These are phyloP conservation scores for Yamadazyma olivae DNA, from an alignment of 805 yeast species.

Conservation along the genomic window DNA sequence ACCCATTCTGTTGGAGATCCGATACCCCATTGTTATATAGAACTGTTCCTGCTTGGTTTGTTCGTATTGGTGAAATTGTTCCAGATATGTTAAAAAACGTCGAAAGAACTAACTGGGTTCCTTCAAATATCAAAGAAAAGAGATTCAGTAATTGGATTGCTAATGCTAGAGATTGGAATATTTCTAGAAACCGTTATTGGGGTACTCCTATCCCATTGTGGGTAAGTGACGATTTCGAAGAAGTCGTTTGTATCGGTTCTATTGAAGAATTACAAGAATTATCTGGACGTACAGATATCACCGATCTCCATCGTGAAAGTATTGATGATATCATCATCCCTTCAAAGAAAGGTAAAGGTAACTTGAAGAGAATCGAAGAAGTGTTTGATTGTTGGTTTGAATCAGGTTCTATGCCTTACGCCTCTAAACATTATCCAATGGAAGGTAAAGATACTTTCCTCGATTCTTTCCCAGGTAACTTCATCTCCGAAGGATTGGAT, in stretches of 20 bases:
- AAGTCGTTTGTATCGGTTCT: slow-evolving; percentile 90
- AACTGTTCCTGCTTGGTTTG: slow-evolving; percentile 98
- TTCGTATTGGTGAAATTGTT: slow-evolving; percentile 79
- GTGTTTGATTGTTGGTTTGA: slow-evolving; percentile 99
- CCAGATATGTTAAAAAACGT: slow-evolving; percentile 89
- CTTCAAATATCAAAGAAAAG: slow-evolving; percentile 83
- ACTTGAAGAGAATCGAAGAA: slow-evolving; percentile 86
- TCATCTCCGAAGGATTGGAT: slow-evolving; percentile 97
- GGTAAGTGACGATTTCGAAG: slow-evolving; percentile 92
- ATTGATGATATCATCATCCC: slow-evolving; percentile 94
- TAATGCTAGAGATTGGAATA: slow-evolving; percentile 98
- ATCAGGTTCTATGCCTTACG: slow-evolving; percentile 99
- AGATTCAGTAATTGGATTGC: slow-evolving; percentile 98
- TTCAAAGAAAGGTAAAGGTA: slow-evolving; percentile 84
- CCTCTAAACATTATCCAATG: slow-evolving; percentile 95
- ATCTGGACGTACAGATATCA: slow-evolving; percentile 76
- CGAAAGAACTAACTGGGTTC: slow-evolving; percentile 92
- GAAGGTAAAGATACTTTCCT: slow-evolving; percentile 72
- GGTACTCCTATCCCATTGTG: slow-evolving; percentile 99
- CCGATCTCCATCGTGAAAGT: slow-evolving; percentile 90
- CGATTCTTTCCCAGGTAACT: slow-evolving; percentile 90
- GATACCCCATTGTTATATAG: slow-evolving; percentile 96
- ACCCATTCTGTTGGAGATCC: slow-evolving; percentile 99
- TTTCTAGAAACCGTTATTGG: slow-evolving; percentile 98
- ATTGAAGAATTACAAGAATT: slow-evolving; percentile 80